Base-by-base conservation (phyloP, 495 filamentous ascomycete genomes). In the Xylaria scruposa region DNA sequence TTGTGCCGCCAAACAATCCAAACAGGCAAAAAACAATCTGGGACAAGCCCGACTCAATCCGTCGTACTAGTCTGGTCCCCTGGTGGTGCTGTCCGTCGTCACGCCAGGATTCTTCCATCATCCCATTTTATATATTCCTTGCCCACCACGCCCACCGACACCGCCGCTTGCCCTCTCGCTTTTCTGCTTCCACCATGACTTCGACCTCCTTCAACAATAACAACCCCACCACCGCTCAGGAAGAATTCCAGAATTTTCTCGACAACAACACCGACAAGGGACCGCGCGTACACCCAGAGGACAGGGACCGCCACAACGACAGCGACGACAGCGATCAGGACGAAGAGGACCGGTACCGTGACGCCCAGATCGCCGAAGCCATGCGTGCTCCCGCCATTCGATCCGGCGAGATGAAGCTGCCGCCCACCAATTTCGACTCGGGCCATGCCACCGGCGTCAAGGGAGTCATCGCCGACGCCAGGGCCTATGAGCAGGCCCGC, bases 391-490 rank as follows among this genome's bases (percentile, higher is more conserved):
- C 87, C 58, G 85, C 86, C 76, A 78, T 87, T 63, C 83, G 86
- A 77, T 84, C 81, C 68, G 87, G 87, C 76, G 85, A 85, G 65
- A 84, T 91, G 77, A 91, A 86, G 71, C 81, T 89, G 70, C 88
- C 87, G 33, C 85, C 85, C 33, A 82, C 83, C 19, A 88, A 88
- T 65, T 95, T 91, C 82, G 90, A 96, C 75, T 88, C 89, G 72
- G 93, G 96, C 76, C 78, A 81, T 60, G 83, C 83, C 29, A 97
- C 97, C n/a, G 96, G 96, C 33, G 97, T 97, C 68, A 98, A 98
- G 84, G 96, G 96, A 74, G 96, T 99, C 80, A 98, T 99, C 72
- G 94, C 97, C 74, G 96, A 99, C 78, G 96, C 96, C 31, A 89
- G 93, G 72, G 91, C 93, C 66, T 98, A 95, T 78, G 94, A 98